A percentile compares a stretch with the other conserved stretches of the same genome.
Conservation (phyloP, 345 rosid genomes). For the Pseudoturritis turrita region DNA sequence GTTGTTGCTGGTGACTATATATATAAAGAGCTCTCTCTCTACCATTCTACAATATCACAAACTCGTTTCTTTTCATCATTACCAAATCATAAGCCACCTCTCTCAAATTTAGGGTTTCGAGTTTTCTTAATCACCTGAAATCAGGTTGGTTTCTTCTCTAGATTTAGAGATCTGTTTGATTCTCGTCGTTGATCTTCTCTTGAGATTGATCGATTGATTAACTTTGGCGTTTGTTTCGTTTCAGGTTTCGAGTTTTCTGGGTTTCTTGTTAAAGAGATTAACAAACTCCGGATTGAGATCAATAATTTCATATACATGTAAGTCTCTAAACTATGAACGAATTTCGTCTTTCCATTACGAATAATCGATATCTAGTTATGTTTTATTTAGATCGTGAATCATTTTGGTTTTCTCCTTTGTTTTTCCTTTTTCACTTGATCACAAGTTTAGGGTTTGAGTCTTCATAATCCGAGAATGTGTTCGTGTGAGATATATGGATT, state of each 20-base stretch:
- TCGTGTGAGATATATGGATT: not conserved
- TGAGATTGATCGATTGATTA: not conserved
- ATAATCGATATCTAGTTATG: not conserved
- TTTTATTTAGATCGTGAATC: not conserved
- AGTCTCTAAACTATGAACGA: not conserved
- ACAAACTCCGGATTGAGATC: not conserved
- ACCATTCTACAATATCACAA: not conserved
- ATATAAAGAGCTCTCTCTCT: not conserved
- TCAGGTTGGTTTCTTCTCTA: conserved; percentile 9
- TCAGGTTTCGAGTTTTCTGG: conserved; percentile 8
- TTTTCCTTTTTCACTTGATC: not conserved
- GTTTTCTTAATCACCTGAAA: not conserved
- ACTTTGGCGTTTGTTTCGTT: conserved; percentile 4
- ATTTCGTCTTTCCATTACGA: too few species aligned
- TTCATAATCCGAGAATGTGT: not conserved
- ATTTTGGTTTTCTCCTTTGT: not conserved
- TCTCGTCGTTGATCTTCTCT: not conserved
- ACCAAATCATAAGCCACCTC: not conserved
- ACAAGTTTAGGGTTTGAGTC: not conserved
- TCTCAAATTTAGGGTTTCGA: not conserved
- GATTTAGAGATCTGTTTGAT: not conserved
- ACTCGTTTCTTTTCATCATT: conserved; percentile 8
- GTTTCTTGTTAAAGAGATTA: not conserved
- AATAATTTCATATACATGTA: conserved; percentile 8
- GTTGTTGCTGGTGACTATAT: conserved; percentile 10